Conservation (phyloP, 495 filamentous ascomycete species). For the Penicillium ucsense region DNA sequence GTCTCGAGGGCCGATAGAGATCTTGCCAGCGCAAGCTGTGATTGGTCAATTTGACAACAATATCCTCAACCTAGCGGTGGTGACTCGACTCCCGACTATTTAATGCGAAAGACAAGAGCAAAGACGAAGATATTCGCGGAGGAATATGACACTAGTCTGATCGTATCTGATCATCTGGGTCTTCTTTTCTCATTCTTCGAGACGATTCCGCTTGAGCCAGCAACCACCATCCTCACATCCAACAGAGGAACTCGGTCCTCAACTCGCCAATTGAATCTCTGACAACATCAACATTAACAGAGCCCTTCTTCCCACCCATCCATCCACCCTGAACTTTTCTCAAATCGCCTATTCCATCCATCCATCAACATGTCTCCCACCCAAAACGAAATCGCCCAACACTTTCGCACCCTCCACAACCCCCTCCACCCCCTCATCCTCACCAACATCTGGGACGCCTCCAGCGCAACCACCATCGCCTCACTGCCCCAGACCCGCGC, state of each 20-base stretch:
- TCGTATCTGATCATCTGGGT: too few relatives aligned
- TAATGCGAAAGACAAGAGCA: background rate
- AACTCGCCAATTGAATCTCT: too few relatives aligned
- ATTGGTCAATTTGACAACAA: conserved; percentile 1
- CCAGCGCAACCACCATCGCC: conserved; percentile 33
- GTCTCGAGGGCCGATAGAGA: background rate
- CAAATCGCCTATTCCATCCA: background rate
- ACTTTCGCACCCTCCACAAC: conserved; percentile 31
- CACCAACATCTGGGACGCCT: conserved; percentile 42
- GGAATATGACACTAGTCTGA: too few relatives aligned
- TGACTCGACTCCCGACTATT: background rate
- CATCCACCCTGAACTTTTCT: too few relatives aligned
- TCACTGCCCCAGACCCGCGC: conserved; percentile 31
- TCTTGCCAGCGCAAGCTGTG: background rate
- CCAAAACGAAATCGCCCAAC: conserved; percentile 4
- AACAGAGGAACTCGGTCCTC: too few relatives aligned
- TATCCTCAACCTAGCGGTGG: background rate
- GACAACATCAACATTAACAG: too few relatives aligned
- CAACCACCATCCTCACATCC: too few relatives aligned
- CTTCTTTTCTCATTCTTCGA: too few relatives aligned
- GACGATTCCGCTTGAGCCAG: too few relatives aligned
- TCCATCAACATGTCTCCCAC: background rate
- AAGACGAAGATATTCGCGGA: too few relatives aligned
- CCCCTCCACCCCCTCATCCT: conserved; percentile 40
- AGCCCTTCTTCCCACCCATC: too few relatives aligned